These are phyloP conservation scores for Aspergillus mulundensis DNA, from an alignment of 495 filamentous ascomycete genomes.

Conservation along the genomic window DNA sequence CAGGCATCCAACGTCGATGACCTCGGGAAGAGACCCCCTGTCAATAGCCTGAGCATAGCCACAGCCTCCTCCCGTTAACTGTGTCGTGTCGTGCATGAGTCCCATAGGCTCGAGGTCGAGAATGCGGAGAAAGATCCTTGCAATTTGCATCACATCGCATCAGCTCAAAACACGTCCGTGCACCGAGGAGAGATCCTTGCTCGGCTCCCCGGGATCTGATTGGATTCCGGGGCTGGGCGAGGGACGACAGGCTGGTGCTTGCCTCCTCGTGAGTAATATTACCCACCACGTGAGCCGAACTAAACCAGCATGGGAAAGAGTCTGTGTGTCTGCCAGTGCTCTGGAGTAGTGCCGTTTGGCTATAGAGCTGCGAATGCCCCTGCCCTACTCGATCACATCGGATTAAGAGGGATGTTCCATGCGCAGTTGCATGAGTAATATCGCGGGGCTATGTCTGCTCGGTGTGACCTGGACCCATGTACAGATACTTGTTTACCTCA, in stretches of 20 bases:
- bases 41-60: slow-evolving; percentile 6
- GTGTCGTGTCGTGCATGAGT: slow-evolving; percentile 6
- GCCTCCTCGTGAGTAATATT: neutral
- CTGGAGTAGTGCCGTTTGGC: slow-evolving; percentile 20
- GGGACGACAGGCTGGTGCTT: slow-evolving; percentile 9
- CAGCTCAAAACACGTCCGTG: slow-evolving; percentile 12
- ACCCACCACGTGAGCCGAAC: neutral
- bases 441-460: slow-evolving; percentile 3
- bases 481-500: neutral
- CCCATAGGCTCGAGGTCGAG: neutral
- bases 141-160: slow-evolving; percentile 16
- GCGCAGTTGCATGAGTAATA: slow-evolving; percentile 7
- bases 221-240: slow-evolving; percentile 1
- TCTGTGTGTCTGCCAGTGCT: slow-evolving; percentile 14
- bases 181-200: slow-evolving; percentile 2
- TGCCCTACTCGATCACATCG: slow-evolving; percentile 10
- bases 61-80: neutral
- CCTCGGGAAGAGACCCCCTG: neutral
- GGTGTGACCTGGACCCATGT: slow-evolving; percentile 6
- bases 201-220: slow-evolving; percentile 3
- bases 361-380: slow-evolving; percentile 14
- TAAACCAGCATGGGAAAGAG: slow-evolving; percentile 8
- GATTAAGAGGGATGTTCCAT: slow-evolving; percentile 8
- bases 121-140: slow-evolving; percentile 12
- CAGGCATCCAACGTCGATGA: neutral